Evolutionary conservation across 305 asterid species (phyloP), one percentile per base, ranked within the genome.

Genomic region (Rubia balearica): DNA sequence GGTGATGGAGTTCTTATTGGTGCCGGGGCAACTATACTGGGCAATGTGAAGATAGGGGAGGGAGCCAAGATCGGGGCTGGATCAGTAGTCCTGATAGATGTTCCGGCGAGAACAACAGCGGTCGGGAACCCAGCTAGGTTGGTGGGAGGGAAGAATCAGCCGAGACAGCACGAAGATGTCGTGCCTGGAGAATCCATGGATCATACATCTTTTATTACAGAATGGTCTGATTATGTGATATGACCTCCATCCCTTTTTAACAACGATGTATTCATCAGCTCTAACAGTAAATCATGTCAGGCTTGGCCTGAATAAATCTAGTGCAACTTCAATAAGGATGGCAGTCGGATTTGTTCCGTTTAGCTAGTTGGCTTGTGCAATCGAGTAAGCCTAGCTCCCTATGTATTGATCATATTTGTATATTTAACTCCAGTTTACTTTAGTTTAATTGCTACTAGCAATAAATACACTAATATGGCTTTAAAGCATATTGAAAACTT

Each of bases 11-110:
- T 77, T 11, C 63, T 73, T 3, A 77, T 77, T 6, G 81, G 81
- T 24, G 81, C 77, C 4, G 77, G 77, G n/a, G 81, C 81, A 27
- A 77, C 77, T 5, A 73, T 77, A 56, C 57, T 77, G 19, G 81
- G 81, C 48, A 77, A 73, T 41, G 81, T 77, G 64, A 64, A 55
- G 69, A 69, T 77, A 36, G 81, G 77, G 16, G 75, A 60, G 14
- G 77, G 77, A 12, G 81, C 77, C 36, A 77, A 77, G 68, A 66
- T 77, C 42, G 77, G 81, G 13, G 72, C 81, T 9, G 81, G 81
- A 6, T 73, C 81, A 38, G 72, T 77, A 11, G 81, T 77, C 49
- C 33, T 77, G 72, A 77, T 77, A 8, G 77, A 77, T 10, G 77
- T 77, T 70, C 81, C 81, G 2, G 69, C 81, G 2, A 62, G 55